Conservation (phyloP, 2,329 filamentous ascomycete genomes). For the Didymellaceae sp. region DNA sequence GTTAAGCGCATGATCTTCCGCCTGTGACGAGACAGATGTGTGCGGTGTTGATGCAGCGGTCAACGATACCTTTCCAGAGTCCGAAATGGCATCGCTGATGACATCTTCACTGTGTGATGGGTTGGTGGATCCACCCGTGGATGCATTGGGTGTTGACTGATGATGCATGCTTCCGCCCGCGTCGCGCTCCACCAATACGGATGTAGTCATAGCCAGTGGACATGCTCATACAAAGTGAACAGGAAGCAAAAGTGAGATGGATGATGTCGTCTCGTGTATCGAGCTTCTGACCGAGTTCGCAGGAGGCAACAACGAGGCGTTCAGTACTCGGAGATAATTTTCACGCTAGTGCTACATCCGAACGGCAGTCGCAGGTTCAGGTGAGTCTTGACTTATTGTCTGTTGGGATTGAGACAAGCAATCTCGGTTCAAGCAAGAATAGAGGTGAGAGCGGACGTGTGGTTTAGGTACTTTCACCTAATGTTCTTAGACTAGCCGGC, state of each 20-base stretch:
- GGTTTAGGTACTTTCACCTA: neutral
- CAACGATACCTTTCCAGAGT: neutral
- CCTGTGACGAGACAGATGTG: slow-evolving; percentile 16
- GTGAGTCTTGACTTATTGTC: neutral
- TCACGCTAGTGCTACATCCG: slow-evolving; percentile 5
- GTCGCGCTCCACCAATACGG: slow-evolving; percentile 7
- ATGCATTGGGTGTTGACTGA: neutral
- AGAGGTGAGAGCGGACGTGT: too few relatives aligned
- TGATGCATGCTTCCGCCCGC: neutral
- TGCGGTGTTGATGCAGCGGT: slow-evolving; percentile 20
- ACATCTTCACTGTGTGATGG: neutral
- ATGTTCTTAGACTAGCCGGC: too few relatives aligned
- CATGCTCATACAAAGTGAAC: slow-evolving; percentile 3
- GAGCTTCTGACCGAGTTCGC: neutral
- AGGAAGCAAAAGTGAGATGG: neutral
- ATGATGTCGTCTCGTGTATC: neutral
- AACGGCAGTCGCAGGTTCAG: neutral
- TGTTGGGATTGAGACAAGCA: too few relatives aligned
- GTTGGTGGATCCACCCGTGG: neutral
- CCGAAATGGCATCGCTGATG: neutral
- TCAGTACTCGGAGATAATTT: slow-evolving; percentile 5
- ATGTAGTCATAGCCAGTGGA: neutral
- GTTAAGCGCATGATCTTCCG: slow-evolving; percentile 12
- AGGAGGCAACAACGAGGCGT: slow-evolving; percentile 14
- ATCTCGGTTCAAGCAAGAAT: too few relatives aligned